Conservation (phyloP, 352 stramenopile species). For the Phytophthora sp. region DNA sequence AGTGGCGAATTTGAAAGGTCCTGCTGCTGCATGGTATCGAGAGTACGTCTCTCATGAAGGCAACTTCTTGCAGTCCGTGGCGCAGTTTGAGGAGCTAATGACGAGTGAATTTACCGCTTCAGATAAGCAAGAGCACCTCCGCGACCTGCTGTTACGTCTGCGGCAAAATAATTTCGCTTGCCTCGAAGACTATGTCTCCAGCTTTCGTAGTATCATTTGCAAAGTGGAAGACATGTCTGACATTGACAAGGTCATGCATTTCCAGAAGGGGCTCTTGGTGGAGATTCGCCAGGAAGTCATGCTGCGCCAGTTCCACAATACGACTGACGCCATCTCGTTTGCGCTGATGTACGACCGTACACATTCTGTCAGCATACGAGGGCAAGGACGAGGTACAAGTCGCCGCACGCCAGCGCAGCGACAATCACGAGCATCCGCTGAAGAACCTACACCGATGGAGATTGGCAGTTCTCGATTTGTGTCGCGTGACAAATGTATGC, state of each 20-base stretch:
- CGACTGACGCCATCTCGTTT: slow-evolving; percentile 1
- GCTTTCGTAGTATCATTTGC: slow-evolving; percentile 3
- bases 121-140: slow-evolving; percentile 3
- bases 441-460: no score
- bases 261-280: slow-evolving; percentile 1
- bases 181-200: slow-evolving; percentile 2
- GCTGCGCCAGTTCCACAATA: background rate
- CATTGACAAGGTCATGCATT: slow-evolving; percentile 13
- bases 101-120: slow-evolving; percentile 3
- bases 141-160: background rate
- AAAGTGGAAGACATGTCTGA: no score
- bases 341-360: no score
- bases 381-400: background rate
- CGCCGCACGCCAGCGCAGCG: background rate
- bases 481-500: no score
- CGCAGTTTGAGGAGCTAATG: slow-evolving; percentile 9
- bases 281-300: slow-evolving; percentile 9
- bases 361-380: background rate
- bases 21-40: no score
- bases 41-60: no score
- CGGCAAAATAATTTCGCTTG: slow-evolving; percentile 4
- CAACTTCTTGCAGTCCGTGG: no score
- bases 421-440: background rate
- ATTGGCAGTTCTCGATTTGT: no score
- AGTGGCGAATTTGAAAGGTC: slow-evolving; percentile 7